These are phyloP conservation scores for Clarireedia monteithiana DNA, from an alignment of 2,329 filamentous ascomycete genomes.

Conservation along the genomic window DNA sequence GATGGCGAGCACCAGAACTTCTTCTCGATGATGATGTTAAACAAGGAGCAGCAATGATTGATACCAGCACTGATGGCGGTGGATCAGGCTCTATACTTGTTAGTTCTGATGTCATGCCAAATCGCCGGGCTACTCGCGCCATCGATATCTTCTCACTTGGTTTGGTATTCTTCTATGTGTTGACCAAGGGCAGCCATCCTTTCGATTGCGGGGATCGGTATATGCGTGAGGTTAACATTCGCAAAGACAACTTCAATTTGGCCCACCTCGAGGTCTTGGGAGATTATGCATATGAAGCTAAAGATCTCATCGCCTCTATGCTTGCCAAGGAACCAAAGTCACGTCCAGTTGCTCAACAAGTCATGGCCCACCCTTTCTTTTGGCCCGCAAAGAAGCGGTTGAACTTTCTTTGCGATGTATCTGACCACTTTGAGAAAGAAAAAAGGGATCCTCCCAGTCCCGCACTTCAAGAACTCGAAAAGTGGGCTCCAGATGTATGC, in stretches of 20 bases:
- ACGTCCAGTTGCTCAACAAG: conserved; percentile 65
- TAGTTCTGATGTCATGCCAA: conserved; percentile 48
- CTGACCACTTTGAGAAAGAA: conserved; percentile 93
- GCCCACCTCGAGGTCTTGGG: conserved; percentile 66
- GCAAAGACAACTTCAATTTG: conserved; percentile 75
- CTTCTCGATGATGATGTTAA: conserved; percentile 70
- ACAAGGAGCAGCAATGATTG: conserved; percentile 38
- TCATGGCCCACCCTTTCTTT: conserved; percentile 94
- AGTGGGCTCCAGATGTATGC: conserved; percentile 44
- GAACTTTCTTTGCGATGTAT: conserved; percentile 90
- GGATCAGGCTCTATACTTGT: conserved; percentile 52
- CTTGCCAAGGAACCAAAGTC: conserved; percentile 44
- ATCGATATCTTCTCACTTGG: conserved; percentile 98
- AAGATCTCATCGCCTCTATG: conserved; percentile 83
- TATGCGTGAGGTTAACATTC: conserved; percentile 95
- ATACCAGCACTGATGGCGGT: conserved; percentile 51
- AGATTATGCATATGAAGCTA: conserved; percentile 78
- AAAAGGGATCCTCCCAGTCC: conserved; percentile 71
- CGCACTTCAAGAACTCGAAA: conserved; percentile 53
- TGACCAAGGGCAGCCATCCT: conserved; percentile 85
- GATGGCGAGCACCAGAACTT: conserved; percentile 93
- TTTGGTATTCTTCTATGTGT: conserved; percentile 97
- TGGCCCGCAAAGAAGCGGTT: conserved; percentile 86
- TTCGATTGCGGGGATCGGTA: conserved; percentile 92
- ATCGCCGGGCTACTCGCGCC: conserved; percentile 81